Percentiles rank a stretch among this genome's conserved stretches.
These are phyloP conservation scores for Globisporangium paddicum DNA, from an alignment of 352 stramenopile genomes.

Conservation along the genomic window DNA sequence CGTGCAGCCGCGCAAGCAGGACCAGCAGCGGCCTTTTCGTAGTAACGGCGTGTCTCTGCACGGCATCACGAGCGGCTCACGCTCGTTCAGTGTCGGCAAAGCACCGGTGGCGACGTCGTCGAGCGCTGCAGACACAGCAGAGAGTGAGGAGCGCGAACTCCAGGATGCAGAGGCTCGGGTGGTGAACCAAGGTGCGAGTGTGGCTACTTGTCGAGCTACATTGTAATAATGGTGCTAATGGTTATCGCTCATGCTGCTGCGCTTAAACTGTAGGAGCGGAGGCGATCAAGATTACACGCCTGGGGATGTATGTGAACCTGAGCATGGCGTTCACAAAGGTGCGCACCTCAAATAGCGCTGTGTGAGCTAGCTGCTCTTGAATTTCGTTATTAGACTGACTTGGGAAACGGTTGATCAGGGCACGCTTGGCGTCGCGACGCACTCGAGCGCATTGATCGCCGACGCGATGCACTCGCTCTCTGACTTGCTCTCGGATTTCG, in stretches of 20 bases:
- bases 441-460: conserved; percentile 92
- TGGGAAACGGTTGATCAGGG: conserved; percentile 27
- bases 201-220: too few species aligned
- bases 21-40: not conserved
- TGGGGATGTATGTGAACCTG: conserved; percentile 93
- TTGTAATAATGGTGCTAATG: not conserved
- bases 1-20: conserved; percentile 1
- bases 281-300: conserved; percentile 86
- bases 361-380: not conserved
- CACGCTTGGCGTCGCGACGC: conserved; percentile 62
- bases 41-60: not conserved
- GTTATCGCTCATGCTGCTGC: too few species aligned
- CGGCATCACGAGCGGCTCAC: not conserved
- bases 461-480: conserved; percentile 95
- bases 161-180: not conserved
- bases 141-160: not conserved
- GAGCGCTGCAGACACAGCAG: not conserved
- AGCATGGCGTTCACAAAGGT: conserved; percentile 89
- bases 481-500: conserved; percentile 95
- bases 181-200: not conserved
- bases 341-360: too few species aligned
- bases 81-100: conserved; percentile 6
- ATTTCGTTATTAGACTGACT: too few species aligned
- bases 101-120: not conserved
- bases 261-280: conserved; percentile 34